Evolutionary conservation across 2,329 filamentous ascomycete genomes (phyloP).

Genomic region (Tolypocladium album): DNA sequence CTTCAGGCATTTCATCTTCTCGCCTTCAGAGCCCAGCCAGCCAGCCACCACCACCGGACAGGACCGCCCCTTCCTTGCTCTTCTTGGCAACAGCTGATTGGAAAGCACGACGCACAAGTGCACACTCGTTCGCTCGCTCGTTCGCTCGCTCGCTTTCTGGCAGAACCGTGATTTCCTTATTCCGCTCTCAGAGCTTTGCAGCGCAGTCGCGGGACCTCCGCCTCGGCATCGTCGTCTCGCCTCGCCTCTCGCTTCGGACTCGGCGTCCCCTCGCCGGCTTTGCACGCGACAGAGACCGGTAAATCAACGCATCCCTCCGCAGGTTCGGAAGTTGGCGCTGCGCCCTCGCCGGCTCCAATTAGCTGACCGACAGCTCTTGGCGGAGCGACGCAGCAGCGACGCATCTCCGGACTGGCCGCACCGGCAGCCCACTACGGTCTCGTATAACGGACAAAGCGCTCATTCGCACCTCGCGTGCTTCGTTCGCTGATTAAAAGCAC

Average conservation of each 20-base stretch:
- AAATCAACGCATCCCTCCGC: constrained; percentile 2
- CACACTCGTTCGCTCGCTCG: neutral
- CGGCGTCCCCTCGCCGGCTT: neutral
- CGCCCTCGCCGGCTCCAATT: constrained; percentile 1
- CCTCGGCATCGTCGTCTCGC: neutral
- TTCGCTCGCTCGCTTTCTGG: neutral
- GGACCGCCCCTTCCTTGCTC: neutral
- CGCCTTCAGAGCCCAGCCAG: neutral
- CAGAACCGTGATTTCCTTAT: neutral
- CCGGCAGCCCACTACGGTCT: neutral
- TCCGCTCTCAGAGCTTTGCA: neutral
- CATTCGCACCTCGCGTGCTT: neutral
- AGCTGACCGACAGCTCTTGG: neutral
- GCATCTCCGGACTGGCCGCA: neutral
- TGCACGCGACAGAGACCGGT: neutral
- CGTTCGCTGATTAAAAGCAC: neutral
- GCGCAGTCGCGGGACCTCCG: neutral
- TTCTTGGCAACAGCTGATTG: neutral
- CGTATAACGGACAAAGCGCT: neutral
- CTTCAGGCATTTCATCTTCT: neutral
- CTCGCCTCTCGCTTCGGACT: neutral
- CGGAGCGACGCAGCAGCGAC: neutral
- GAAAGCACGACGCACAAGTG: neutral
- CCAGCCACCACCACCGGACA: neutral
- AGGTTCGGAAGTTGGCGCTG: constrained; percentile 5